These are phyloP conservation scores for Meyerozyma elateridarum DNA, from an alignment of 1,139 yeast species.

Conservation along the genomic window DNA sequence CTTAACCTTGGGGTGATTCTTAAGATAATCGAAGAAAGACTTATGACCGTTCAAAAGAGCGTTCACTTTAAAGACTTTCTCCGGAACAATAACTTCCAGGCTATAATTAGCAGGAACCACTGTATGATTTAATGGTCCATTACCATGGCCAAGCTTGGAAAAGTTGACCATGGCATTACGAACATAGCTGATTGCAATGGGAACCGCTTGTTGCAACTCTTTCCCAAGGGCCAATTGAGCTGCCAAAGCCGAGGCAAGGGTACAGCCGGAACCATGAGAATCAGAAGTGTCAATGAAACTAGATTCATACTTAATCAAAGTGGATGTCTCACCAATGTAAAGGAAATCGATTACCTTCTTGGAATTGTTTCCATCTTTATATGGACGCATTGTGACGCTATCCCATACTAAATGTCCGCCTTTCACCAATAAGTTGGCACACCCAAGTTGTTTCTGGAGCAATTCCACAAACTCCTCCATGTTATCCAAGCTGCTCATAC, in stretches of 20 bases:
- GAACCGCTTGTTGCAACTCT: slow-evolving; percentile 44
- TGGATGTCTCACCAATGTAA: slow-evolving; percentile 40
- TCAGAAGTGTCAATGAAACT: slow-evolving; percentile 44
- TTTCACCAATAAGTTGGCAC: slow-evolving; percentile 61
- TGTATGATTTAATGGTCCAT: slow-evolving; percentile 72
- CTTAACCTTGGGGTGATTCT: slow-evolving; percentile 50
- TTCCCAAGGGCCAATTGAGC: slow-evolving; percentile 61
- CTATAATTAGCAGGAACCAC: slow-evolving; percentile 17
- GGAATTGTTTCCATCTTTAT: slow-evolving; percentile 12
- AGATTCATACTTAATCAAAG: slow-evolving; percentile 46
- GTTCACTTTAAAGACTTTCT: slow-evolving; percentile 1
- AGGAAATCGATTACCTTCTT: slow-evolving; percentile 54
- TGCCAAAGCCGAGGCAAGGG: slow-evolving; percentile 77
- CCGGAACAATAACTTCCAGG: slow-evolving; percentile 8
- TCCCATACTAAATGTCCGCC: slow-evolving; percentile 77
- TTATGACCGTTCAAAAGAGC: slow-evolving; percentile 1
- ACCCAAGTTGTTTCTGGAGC: slow-evolving; percentile 39
- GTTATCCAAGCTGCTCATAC: slow-evolving; percentile 26
- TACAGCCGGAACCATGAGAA: slow-evolving; percentile 92
- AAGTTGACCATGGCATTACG: slow-evolving; percentile 53
- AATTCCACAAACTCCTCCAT: slow-evolving; percentile 37
- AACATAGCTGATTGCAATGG: slow-evolving; percentile 57
- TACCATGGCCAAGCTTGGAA: slow-evolving; percentile 49
- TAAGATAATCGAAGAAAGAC: slow-evolving; percentile 46
- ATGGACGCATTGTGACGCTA: slow-evolving; percentile 14